Conservation (phyloP, 768 basidiomycete genomes). For the Favolaschia claudopus region DNA sequence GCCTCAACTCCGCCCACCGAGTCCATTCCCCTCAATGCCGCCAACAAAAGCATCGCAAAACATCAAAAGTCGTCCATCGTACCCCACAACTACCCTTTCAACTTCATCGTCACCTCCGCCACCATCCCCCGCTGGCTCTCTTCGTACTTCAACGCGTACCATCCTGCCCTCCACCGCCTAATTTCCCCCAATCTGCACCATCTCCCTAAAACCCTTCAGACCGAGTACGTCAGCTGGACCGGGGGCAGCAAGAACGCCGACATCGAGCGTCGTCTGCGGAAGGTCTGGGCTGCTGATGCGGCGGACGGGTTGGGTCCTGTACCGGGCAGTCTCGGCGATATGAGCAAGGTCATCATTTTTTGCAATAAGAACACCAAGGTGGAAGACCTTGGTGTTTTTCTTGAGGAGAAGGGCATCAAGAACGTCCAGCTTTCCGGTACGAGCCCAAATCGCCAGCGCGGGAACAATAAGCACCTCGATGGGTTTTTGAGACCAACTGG, state of each 20-base stretch:
- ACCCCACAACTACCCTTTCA: slow-evolving; percentile 72
- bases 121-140: slow-evolving; percentile 85
- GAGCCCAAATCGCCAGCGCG: slow-evolving; percentile 63
- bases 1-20: slow-evolving; percentile 25
- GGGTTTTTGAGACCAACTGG: slow-evolving; percentile 63
- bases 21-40: slow-evolving; percentile 18
- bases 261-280: slow-evolving; percentile 75
- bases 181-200: slow-evolving; percentile 83
- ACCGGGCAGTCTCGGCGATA: slow-evolving; percentile 28
- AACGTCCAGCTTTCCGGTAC: slow-evolving; percentile 72
- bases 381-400: slow-evolving; percentile 61
- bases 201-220: slow-evolving; percentile 72
- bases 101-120: slow-evolving; percentile 83
- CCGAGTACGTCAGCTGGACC: slow-evolving; percentile 78
- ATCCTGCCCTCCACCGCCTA: slow-evolving; percentile 73
- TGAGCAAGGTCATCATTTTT: slow-evolving; percentile 83
- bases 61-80: slow-evolving; percentile 10
- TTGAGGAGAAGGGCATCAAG: slow-evolving; percentile 67
- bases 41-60: slow-evolving; percentile 1
- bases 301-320: slow-evolving; percentile 25
- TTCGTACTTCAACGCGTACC: slow-evolving; percentile 65
- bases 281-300: slow-evolving; percentile 79
- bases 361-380: slow-evolving; percentile 81
- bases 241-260: slow-evolving; percentile 85
- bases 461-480: slow-evolving; percentile 79